Percentiles rank a stretch among this genome's conserved stretches.
phyloP scores from a whole-genome alignment of 306 rosid species.

The Begonia peltatifolia region DNA sequence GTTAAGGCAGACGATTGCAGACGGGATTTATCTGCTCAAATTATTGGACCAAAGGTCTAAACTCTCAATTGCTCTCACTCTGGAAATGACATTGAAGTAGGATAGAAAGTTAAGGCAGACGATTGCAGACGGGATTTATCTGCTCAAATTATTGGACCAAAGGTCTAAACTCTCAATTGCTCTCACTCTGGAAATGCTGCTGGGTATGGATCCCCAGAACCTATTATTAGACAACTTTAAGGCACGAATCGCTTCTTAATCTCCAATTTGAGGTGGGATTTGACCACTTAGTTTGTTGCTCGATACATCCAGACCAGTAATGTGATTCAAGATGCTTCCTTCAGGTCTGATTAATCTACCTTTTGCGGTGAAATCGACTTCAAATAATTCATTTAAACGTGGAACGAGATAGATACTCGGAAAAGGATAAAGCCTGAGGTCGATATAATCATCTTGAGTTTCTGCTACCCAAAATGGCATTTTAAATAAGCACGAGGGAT shows the following conservation, averaged over 20 bases:
- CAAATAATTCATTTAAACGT: background rate
- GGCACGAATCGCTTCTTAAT: background rate
- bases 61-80: constrained; percentile 3
- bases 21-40: constrained; percentile 13
- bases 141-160: constrained; percentile 13
- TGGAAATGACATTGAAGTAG: constrained; percentile 16
- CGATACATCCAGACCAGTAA: constrained; percentile 12
- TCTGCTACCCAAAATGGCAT: background rate
- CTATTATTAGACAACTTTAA: constrained; percentile 13
- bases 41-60: constrained; percentile 15
- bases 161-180: constrained; percentile 12
- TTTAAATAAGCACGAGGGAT: constrained; percentile 5
- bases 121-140: constrained; percentile 9
- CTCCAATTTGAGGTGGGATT: constrained; percentile 9
- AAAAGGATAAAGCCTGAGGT: too few species aligned
- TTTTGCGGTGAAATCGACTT: constrained; percentile 11
- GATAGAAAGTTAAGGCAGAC: background rate
- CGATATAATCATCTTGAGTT: too few species aligned
- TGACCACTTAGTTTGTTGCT: constrained; percentile 8
- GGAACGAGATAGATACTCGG: too few species aligned
- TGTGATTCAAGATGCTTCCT: constrained; percentile 7
- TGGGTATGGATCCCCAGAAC: constrained; percentile 2
- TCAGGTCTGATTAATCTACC: constrained; percentile 3
- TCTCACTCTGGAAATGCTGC: constrained; percentile 1
- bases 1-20: background rate